Percentiles rank a stretch among this genome's conserved stretches.
Conservation (phyloP, 2,329 filamentous ascomycete genomes). For the Monilinia fructicola region DNA sequence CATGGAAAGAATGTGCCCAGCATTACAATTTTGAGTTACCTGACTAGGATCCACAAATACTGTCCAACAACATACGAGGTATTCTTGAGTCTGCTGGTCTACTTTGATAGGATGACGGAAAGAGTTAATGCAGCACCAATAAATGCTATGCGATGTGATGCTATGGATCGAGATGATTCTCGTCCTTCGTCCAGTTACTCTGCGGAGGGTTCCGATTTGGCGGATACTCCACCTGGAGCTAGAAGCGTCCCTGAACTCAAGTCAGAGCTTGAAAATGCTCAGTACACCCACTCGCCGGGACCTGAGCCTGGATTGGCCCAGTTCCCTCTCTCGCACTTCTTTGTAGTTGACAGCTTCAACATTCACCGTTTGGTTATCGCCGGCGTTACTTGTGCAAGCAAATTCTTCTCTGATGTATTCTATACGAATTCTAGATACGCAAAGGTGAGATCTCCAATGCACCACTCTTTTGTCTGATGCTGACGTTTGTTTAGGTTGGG, state of each 20-base stretch:
- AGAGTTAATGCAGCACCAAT: constrained; percentile 81
- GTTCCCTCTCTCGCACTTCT: constrained; percentile 62
- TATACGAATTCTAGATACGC: constrained; percentile 99
- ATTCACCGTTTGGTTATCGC: constrained; percentile 96
- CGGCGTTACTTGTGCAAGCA: constrained; percentile 96
- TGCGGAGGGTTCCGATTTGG: constrained; percentile 38
- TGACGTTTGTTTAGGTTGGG: constrained; percentile 65
- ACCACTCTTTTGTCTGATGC: background rate
- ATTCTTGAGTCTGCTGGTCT: constrained; percentile 90
- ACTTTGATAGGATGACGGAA: constrained; percentile 99
- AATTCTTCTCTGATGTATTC: constrained; percentile 98
- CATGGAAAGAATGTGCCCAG: constrained; percentile 97
- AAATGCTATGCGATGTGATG: constrained; percentile 56
- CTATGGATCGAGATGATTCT: constrained; percentile 34
- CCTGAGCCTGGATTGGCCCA: constrained; percentile 29
- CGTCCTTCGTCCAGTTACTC: constrained; percentile 36
- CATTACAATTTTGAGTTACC: constrained; percentile 94
- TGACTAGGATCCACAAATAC: constrained; percentile 96
- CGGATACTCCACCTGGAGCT: constrained; percentile 35
- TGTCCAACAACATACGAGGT: constrained; percentile 98
- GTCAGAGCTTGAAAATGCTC: constrained; percentile 34
- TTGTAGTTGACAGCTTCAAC: constrained; percentile 98
- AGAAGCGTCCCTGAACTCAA: constrained; percentile 36
- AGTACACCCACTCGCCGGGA: constrained; percentile 36
- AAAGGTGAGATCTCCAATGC: constrained; percentile 63